Evolutionary conservation across 768 basidiomycete species (phyloP), one percentile per base, ranked within the genome.

Genomic region (Dioszegia aurantiaca): DNA sequence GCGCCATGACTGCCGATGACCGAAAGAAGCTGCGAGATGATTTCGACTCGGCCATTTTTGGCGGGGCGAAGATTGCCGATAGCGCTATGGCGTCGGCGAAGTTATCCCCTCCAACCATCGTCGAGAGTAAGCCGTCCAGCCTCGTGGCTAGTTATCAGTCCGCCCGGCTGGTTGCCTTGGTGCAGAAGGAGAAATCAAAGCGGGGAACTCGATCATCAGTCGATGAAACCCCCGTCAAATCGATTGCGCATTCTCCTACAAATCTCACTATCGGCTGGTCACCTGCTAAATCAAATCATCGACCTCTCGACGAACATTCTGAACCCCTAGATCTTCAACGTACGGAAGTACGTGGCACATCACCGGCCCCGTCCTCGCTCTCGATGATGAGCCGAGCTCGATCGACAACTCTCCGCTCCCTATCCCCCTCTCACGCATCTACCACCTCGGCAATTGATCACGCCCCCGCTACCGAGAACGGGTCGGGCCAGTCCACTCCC

Each of bases 11-110:
- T 2, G 17, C 48, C 2, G 68, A 68, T 21, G 68, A 70, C 12
- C 44, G 69, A 19, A 61, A 64, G 36, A 23, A 16, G 6, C 33
- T 61, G 6, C 55, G 70, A 27, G 69, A 69, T 41, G 63, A 64
- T 14, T 74, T 72, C 33, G 72, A 74, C 55, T 56, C 70, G 9
- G 39, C 58, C 3, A 65, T 63, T 10, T 74, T 74, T 43, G 67
- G 67, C 21, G 57, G 60, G 31, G 46, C 8, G 30, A 26, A 61
- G 61, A 48, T 55, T 54, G 55, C 5, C 11, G 60, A 39, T 19
- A 43, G 28, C n/a, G 53, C 23, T 47, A 39, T n/a, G n/a, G n/a
- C n/a, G n/a, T 8, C 36, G 11, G 16, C 37, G 6, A 53, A 19
- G n/a, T 19, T 53, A 12, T 53, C 51, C 17, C 51, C 51, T 24